phyloP scores from a whole-genome alignment of 306 rosid genomes.

The Begonia loranthoides region DNA sequence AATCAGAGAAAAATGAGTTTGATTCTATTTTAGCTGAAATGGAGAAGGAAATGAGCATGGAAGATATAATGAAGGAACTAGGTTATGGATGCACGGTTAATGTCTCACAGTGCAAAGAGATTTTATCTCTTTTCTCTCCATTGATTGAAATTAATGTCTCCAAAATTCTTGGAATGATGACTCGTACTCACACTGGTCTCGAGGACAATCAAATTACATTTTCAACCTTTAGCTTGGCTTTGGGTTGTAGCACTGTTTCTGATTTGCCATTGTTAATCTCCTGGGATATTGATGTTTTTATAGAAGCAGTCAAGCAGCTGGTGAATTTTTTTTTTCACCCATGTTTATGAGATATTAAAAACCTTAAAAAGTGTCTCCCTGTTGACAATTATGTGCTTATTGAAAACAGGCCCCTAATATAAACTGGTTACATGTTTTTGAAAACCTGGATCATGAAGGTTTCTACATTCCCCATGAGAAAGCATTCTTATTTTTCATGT shows the following conservation, averaged over 20 bases:
- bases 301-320: constrained; percentile 65
- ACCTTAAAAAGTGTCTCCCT: no score
- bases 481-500: constrained; percentile 81
- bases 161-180: constrained; percentile 78
- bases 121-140: constrained; percentile 82
- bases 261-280: constrained; percentile 60
- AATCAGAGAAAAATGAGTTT: constrained; percentile 58
- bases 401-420: constrained; percentile 68
- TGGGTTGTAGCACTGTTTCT: constrained; percentile 45
- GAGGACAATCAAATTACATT: constrained; percentile 71
- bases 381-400: constrained; percentile 4
- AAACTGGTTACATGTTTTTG: constrained; percentile 70
- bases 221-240: constrained; percentile 55
- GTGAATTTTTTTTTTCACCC: constrained; percentile 28
- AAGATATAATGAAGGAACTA: constrained; percentile 88
- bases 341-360: neutral
- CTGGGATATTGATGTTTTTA: constrained; percentile 91
- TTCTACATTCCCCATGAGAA: constrained; percentile 82
- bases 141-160: constrained; percentile 59
- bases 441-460: constrained; percentile 91
- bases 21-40: constrained; percentile 93
- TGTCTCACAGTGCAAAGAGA: constrained; percentile 70
- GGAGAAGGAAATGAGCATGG: constrained; percentile 94
- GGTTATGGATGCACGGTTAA: constrained; percentile 95
- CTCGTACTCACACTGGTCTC: constrained; percentile 58